A percentile compares a stretch with the other conserved stretches of the same genome.
These are phyloP conservation scores for Exophiala sp. DNA, from an alignment of 2,329 filamentous ascomycete species.

Conservation along the genomic window DNA sequence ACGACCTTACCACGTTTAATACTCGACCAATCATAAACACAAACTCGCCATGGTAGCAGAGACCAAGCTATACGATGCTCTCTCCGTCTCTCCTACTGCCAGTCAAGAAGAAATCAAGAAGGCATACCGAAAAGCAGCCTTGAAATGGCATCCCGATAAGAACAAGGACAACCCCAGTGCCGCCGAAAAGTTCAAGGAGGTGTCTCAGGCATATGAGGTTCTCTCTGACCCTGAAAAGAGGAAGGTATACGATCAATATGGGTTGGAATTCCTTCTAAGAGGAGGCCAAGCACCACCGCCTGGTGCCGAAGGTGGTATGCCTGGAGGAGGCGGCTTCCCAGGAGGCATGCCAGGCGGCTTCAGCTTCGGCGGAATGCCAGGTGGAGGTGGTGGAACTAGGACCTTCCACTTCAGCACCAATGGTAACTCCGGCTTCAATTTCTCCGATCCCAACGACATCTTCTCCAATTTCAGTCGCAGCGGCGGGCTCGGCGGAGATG, in stretches of 20 bases:
- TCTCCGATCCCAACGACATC: conserved; percentile 75
- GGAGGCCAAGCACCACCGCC: conserved; percentile 66
- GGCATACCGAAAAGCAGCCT: conserved; percentile 79
- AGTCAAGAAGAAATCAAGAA: conserved; percentile 96
- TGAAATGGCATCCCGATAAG: conserved; percentile 96
- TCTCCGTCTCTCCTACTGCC: conserved; percentile 71
- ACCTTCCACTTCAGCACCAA: conserved; percentile 49
- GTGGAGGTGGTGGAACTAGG: conserved; percentile 41
- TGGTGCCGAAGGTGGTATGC: conserved; percentile 43
- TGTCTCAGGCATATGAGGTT: conserved; percentile 96
- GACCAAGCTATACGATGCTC: conserved; percentile 87
- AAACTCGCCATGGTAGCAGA: conserved; percentile 73
- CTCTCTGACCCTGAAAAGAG: conserved; percentile 95
- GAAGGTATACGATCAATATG: conserved; percentile 89
- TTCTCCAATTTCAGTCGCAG: conserved; percentile 71
- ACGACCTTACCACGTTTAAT: conserved; percentile 23
- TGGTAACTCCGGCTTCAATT: conserved; percentile 63
- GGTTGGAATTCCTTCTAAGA: conserved; percentile 83
- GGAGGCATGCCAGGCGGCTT: conserved; percentile 50
- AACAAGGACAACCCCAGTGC: conserved; percentile 86
- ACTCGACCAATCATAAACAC: conserved; percentile 17
- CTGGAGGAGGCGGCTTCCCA: conserved; percentile 42
- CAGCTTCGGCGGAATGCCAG: conserved; percentile 45
- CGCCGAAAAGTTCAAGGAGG: conserved; percentile 94
- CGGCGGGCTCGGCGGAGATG: conserved; percentile 39